Conservation (phyloP, 108 stramenopile species). For the Fragilariopsis cylindrus region DNA sequence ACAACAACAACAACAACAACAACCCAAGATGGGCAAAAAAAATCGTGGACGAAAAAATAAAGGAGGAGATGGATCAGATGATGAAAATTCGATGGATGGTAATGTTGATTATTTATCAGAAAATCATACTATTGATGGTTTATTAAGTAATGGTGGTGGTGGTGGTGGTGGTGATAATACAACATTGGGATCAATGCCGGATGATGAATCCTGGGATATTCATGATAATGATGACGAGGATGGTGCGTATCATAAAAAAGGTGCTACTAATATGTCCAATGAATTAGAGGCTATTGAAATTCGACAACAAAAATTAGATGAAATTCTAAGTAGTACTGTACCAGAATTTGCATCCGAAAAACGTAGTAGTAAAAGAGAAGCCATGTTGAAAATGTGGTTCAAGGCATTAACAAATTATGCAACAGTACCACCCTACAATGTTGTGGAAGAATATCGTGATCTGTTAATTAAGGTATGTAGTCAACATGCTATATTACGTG, state of each 20-base stretch:
- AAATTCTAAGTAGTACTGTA: conserved; percentile 19
- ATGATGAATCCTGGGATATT: conserved; percentile 24
- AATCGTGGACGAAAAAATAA: neutral
- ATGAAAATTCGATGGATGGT: conserved; percentile 22
- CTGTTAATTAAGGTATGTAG: conserved; percentile 16
- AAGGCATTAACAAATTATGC: conserved; percentile 68
- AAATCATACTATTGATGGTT: conserved; percentile 49
- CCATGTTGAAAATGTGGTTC: conserved; percentile 52
- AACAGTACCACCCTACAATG: conserved; percentile 26
- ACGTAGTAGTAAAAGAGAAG: conserved; percentile 64
- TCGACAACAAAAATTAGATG: conserved; percentile 25
- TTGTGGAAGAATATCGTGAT: conserved; percentile 9
- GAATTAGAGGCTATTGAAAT: neutral
- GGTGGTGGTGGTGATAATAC: neutral
- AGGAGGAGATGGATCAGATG: conserved; percentile 7
- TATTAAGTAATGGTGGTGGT: neutral
- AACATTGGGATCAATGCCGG: conserved; percentile 5
- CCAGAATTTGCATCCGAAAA: conserved; percentile 58
- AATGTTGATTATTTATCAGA: conserved; percentile 44
- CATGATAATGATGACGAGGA: conserved; percentile 42
- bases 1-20: neutral
- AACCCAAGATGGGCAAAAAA: conserved; percentile 11
- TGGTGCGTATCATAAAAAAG: conserved; percentile 1
- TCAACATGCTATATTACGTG: conserved; percentile 45
- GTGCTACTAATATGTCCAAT: neutral